Percentiles rank a stretch among this genome's conserved stretches.
Conservation (phyloP, 768 basidiomycete species). For the Megacollybia marginata region DNA sequence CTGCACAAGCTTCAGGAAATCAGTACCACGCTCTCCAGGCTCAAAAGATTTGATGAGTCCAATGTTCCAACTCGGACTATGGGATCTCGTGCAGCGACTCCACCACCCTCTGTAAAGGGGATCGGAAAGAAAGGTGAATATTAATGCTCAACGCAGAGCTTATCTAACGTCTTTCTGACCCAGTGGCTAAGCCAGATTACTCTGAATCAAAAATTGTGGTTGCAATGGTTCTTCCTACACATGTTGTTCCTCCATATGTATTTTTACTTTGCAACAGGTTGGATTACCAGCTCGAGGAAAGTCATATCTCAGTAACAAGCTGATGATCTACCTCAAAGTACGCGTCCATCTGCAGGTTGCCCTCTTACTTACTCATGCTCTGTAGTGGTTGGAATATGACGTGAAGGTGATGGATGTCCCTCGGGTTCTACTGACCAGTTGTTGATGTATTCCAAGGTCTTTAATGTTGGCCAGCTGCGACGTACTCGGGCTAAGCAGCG, state of each 20-base stretch:
- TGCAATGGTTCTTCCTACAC: slow-evolving; percentile 66
- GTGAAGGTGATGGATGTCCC: slow-evolving; percentile 57
- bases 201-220: slow-evolving; percentile 98
- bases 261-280: slow-evolving; percentile 42
- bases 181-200: slow-evolving; percentile 95
- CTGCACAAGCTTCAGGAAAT: too few species aligned
- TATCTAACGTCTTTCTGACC: not conserved
- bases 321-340: slow-evolving; percentile 93
- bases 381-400: slow-evolving; percentile 95
- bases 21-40: slow-evolving; percentile 30
- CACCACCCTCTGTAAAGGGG: slow-evolving; percentile 78
- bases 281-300: slow-evolving; percentile 97
- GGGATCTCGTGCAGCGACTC: slow-evolving; percentile 68
- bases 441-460: slow-evolving; percentile 51
- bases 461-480: slow-evolving; percentile 95
- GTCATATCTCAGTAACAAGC: slow-evolving; percentile 96
- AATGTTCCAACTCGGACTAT: slow-evolving; percentile 54
- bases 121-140: slow-evolving; percentile 79
- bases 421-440: not conserved
- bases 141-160: not conserved
- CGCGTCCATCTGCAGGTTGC: slow-evolving; percentile 12
- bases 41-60: slow-evolving; percentile 77
- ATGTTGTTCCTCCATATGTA: not conserved
- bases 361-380: slow-evolving; percentile 6
- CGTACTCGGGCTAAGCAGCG: slow-evolving; percentile 77